A percentile compares a stretch with the other conserved stretches of the same genome.
Conservation (phyloP, 192 early-diverging fungal genomes). For the Podila clonocystis region DNA sequence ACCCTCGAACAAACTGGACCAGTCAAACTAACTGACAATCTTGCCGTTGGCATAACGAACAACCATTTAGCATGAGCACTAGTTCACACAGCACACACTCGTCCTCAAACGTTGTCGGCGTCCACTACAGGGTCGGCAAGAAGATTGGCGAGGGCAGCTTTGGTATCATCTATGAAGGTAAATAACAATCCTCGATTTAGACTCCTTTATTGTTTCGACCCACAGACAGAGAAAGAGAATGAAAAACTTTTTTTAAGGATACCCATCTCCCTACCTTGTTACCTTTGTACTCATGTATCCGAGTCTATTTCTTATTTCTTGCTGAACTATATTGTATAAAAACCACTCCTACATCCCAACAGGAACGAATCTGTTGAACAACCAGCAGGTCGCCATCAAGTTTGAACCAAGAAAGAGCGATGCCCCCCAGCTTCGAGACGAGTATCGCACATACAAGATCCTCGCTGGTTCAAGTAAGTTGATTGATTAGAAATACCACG, state of each 20-base stretch:
- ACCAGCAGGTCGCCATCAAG: slow-evolving; percentile 96
- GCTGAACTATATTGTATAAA: too few relatives aligned
- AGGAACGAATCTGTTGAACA: slow-evolving; percentile 90
- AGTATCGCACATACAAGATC: slow-evolving; percentile 96
- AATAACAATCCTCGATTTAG: slow-evolving; percentile 1
- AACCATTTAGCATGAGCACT: slow-evolving; percentile 24
- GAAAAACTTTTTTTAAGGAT: not conserved
- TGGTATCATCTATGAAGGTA: slow-evolving; percentile 99
- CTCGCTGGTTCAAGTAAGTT: slow-evolving; percentile 72
- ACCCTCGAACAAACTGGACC: not conserved
- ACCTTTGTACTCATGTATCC: not conserved
- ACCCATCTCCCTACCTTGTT: too few relatives aligned
- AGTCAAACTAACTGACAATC: not conserved
- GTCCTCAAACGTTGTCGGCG: slow-evolving; percentile 89
- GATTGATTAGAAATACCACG: slow-evolving; percentile 5
- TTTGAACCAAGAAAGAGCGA: slow-evolving; percentile 97
- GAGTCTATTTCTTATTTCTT: not conserved
- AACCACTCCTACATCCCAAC: slow-evolving; percentile 2
- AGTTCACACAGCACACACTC: slow-evolving; percentile 55
- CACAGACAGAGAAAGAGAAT: not conserved
- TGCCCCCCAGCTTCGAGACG: slow-evolving; percentile 96
- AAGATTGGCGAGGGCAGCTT: slow-evolving; percentile 99
- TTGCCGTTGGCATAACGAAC: not conserved
- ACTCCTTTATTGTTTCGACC: slow-evolving; percentile 1
- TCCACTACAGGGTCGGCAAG: slow-evolving; percentile 94